Base-by-base conservation (phyloP, 768 basidiomycete genomes). In the Daedaleopsis nitida region DNA sequence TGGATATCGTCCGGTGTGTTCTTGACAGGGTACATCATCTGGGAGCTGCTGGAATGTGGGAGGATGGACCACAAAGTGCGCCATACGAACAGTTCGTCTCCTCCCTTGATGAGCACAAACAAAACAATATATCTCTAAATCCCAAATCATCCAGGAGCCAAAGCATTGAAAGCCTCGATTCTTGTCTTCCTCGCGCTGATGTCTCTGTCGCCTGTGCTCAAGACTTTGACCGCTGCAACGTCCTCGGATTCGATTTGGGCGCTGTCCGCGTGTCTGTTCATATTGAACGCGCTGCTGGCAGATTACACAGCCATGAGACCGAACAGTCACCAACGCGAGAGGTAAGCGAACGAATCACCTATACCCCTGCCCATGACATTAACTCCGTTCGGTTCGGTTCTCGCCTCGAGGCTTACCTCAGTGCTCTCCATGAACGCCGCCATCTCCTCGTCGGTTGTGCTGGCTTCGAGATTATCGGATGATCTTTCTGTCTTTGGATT, bases 181-280 rank as follows among this genome's bases (percentile, higher is more conserved):
- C 80, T 98, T 60, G 90, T 96, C 65, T 92, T 96, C 69, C 82
- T 97, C 23, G 85, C 92, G 8, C 82, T 99, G 61, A 86, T 97
- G 78, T 88, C 94, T 16, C 80, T 98, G 57, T 89, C 95, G 3
- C 97, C 97, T 14, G 91, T 98, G 11, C 78, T 98, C 58, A 85
- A 89, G 69, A 98, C 96, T 6, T 77, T 99, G 69, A 96, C 94
- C 32, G 91, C 92, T 42, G 93, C 96, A 24, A 98, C 96, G 5
- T 97, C 96, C 42, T 92, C 92, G 13, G 97, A 99, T 73, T 94
- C 94, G 32, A 96, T 98, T 65, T 98, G 94, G 94, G 95, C 96
- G 7, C 76, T 98, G 53, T 86, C 94, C n/a, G 91, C 92, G 4
- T 80, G 81, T 54, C 83, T 98, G 47, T 92, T 98, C 73, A 78